Percentiles rank a stretch among this genome's conserved stretches.
These are phyloP conservation scores for Rutstroemia sp. DNA, from an alignment of 2,329 filamentous ascomycete species.

Conservation along the genomic window DNA sequence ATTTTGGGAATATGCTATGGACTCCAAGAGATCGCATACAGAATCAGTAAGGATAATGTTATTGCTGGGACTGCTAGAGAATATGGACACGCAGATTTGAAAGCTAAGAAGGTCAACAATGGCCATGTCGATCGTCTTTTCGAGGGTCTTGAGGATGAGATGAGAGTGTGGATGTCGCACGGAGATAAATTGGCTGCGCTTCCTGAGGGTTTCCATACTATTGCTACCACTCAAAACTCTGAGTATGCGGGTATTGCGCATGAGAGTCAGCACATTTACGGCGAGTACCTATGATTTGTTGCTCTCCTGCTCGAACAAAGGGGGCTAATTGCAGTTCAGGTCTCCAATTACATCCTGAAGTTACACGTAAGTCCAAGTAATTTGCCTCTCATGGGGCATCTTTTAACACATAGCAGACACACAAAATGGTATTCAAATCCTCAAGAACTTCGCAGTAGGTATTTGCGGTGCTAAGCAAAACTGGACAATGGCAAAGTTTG, in stretches of 20 bases:
- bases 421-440: conserved; percentile 57
- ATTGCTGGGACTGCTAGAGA: conserved; percentile 52
- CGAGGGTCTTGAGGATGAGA: conserved; percentile 60
- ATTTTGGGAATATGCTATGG: conserved; percentile 38
- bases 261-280: conserved; percentile 61
- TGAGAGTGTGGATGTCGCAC: conserved; percentile 81
- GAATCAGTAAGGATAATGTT: conserved; percentile 55
- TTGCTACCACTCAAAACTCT: conserved; percentile 70
- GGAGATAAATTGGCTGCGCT: conserved; percentile 74
- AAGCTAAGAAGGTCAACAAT: conserved; percentile 45
- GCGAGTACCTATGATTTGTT: conserved; percentile 23
- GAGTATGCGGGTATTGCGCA: conserved; percentile 76
- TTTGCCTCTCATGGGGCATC: too few relatives aligned
- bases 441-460: conserved; percentile 75
- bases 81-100: conserved; percentile 38
- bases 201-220: conserved; percentile 63
- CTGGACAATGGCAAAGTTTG: conserved; percentile 84
- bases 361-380: conserved; percentile 4
- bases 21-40: conserved; percentile 67
- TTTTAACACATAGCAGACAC: conserved; percentile 59
- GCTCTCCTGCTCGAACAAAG: not conserved
- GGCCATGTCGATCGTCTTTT: conserved; percentile 73
- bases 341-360: conserved; percentile 48
- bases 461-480: conserved; percentile 72
- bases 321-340: not conserved